Percentiles rank a stretch among this genome's conserved stretches.
These are phyloP conservation scores for Candida sp. DNA, from an alignment of 1,139 yeast genomes.

Conservation along the genomic window DNA sequence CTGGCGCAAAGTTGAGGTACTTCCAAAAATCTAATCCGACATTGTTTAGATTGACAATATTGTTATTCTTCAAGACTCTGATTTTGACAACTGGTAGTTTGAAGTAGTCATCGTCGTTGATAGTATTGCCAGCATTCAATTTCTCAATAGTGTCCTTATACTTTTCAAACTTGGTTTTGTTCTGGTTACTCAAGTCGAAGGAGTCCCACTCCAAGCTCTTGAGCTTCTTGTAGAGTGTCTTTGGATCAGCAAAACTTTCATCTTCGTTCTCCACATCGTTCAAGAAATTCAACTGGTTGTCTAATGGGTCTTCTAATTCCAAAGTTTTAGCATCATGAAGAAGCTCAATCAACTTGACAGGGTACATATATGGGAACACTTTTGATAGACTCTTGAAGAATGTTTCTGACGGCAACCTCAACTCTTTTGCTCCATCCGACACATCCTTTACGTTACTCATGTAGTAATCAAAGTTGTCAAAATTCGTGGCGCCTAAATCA, in stretches of 20 bases:
- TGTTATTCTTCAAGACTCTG: constrained; percentile 32
- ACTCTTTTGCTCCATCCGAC: not conserved
- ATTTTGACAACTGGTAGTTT: constrained; percentile 29
- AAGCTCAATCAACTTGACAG: constrained; percentile 36
- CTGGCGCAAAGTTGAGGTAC: constrained; percentile 58
- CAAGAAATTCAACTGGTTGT: constrained; percentile 40
- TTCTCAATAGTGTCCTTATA: constrained; percentile 23
- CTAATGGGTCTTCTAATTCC: constrained; percentile 25
- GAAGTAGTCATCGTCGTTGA: constrained; percentile 24
- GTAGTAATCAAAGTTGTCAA: constrained; percentile 18
- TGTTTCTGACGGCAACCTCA: constrained; percentile 4
- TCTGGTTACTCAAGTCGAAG: constrained; percentile 20
- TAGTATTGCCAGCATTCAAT: constrained; percentile 7
- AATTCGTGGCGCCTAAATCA: constrained; percentile 35
- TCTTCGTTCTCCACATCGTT: constrained; percentile 42
- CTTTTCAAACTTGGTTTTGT: constrained; percentile 23
- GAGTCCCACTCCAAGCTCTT: constrained; percentile 43
- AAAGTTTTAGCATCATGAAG: constrained; percentile 26
- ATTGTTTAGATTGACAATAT: constrained; percentile 39
- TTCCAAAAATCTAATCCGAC: constrained; percentile 56
- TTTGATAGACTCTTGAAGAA: constrained; percentile 18
- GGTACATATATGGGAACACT: constrained; percentile 39
- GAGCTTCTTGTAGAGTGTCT: constrained; percentile 28
- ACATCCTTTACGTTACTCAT: constrained; percentile 6
- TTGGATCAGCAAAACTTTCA: constrained; percentile 33